Percentiles rank a stretch among this genome's conserved stretches.
Evolutionary conservation across 2,329 filamentous ascomycete genomes (phyloP).

Genomic region (Cadophora sp.): DNA sequence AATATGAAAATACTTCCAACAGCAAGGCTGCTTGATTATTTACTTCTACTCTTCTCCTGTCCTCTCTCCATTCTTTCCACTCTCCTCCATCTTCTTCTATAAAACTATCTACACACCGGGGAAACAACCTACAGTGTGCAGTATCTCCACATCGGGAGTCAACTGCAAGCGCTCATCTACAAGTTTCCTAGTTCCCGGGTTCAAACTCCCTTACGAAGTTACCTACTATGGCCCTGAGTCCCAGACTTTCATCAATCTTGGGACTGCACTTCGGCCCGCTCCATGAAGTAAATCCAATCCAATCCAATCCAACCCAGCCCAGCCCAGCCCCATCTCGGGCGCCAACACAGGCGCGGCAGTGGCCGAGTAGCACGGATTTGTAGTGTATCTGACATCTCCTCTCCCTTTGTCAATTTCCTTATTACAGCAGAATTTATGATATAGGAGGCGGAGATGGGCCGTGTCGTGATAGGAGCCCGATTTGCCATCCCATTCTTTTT

Average conservation of each 20-base stretch:
- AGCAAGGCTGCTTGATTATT: not conserved
- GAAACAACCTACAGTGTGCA: not conserved
- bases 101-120: not conserved
- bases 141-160: not conserved
- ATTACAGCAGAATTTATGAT: not conserved
- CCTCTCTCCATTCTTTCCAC: not conserved
- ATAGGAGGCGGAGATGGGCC: not conserved
- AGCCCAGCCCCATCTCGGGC: constrained; percentile 19
- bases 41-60: not conserved
- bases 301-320: too few relatives aligned
- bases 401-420: too few relatives aligned
- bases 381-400: not conserved
- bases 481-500: constrained; percentile 9
- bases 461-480: constrained; percentile 21
- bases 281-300: constrained; percentile 4
- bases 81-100: not conserved
- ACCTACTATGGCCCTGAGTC: not conserved
- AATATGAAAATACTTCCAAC: not conserved
- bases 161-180: not conserved
- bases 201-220: not conserved
- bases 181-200: not conserved
- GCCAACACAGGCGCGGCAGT: constrained; percentile 7
- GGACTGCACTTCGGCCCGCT: constrained; percentile 25
- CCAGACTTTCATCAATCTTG: not conserved
- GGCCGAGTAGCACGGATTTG: constrained; percentile 16